Conservation (phyloP, 257 asterid genomes). For the Ehretia macrophylla region DNA sequence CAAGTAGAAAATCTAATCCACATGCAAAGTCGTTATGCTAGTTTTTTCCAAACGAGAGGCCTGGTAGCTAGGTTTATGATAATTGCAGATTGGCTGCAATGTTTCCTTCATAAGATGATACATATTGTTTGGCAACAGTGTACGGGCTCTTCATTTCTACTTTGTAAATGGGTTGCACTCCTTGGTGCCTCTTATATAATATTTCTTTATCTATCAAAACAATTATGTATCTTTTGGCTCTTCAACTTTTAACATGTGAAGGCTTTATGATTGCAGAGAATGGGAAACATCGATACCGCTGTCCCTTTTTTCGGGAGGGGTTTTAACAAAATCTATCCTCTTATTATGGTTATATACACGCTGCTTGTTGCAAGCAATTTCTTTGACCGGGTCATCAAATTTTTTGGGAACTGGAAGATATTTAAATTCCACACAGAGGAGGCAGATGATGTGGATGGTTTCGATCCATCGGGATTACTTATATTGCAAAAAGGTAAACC, state of each 20-base stretch:
- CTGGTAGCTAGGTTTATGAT: no score
- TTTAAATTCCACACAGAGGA: conserved; percentile 59
- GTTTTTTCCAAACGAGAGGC: no score
- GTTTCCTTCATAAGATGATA: no score
- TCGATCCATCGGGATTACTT: conserved; percentile 93
- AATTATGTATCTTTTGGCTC: no score
- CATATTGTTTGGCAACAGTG: no score
- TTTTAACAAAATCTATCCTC: conserved; percentile 92
- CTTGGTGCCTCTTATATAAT: no score
- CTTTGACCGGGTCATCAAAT: conserved; percentile 77
- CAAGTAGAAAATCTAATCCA: no score
- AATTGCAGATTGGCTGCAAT: no score
- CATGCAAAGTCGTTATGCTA: no score
- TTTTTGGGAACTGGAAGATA: conserved; percentile 91
- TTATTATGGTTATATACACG: conserved; percentile 93
- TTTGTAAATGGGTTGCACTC: no score
- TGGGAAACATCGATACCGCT: conserved; percentile 92
- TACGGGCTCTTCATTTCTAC: no score
- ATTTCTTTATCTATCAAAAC: no score
- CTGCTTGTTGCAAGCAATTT: conserved; percentile 92
- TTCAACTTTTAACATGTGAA: conserved; percentile 18
- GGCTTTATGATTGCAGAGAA: conserved; percentile 61
- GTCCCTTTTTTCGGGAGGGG: conserved; percentile 92
- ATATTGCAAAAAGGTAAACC: conserved; percentile 82
- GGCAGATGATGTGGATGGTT: conserved; percentile 86